Evolutionary conservation across 208 protist genomes (phyloP), one percentile per base, ranked within the genome.

Genomic region (Acanthamoeba royreba): DNA sequence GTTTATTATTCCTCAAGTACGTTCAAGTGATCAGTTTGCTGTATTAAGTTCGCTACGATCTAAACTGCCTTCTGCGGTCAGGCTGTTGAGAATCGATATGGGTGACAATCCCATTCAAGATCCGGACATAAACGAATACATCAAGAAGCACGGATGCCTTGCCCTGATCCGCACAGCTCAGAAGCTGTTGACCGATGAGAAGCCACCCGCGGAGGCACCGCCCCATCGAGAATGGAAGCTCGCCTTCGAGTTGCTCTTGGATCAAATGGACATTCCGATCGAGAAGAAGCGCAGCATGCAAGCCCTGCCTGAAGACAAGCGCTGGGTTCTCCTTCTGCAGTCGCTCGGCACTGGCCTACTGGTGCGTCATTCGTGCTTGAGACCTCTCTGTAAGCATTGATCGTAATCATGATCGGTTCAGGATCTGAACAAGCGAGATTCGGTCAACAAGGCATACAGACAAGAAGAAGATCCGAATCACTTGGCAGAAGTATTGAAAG

Each of bases 221-320:
- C 86, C 86, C 13, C 25, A 19, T 42, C 35, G 43, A 38, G 86
- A 92, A 42, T 92, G 86, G 86, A 92, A 92, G 61, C 86, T 92
- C 15, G 86, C 86, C 58, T 92, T 92, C n/a, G 86, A 92, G 40
- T 55, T 92, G 17, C 86, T 92, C 15, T 40, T 92, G 38, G 86
- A 92, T 31, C 86, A 92, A 77, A 92, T 92, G 86, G 86, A 92
- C 58, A 92, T 92, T 35, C 86, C 55, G 31, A 77, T 69, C 15
- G 86, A 92, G 28, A 92, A 92, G 86, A 92, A 77, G 45, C 55
- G 38, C 4, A 77, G 55, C 52, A 92, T 92, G 86, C 49, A 58
- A 55, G 45, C 35, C 28, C 86, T 92, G 11, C 55, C 49, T 2
- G 58, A 92, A 38, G 86, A 92, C 52, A 92, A 92, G n/a, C 35